These are phyloP conservation scores for Cercospora zeina DNA, from an alignment of 2,329 filamentous ascomycete genomes.

Conservation along the genomic window DNA sequence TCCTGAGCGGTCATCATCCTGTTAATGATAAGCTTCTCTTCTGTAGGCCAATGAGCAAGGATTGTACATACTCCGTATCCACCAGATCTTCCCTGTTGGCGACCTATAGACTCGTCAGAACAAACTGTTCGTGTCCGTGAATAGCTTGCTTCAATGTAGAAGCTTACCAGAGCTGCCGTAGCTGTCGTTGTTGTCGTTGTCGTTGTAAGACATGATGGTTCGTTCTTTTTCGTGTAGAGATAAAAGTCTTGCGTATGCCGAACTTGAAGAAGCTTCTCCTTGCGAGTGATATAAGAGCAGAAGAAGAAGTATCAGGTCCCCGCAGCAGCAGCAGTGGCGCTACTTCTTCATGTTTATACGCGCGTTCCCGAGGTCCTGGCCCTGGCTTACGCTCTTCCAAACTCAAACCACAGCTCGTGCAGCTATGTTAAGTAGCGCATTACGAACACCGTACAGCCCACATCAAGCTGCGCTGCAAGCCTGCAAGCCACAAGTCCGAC, in stretches of 20 bases:
- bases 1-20: constrained; percentile 1
- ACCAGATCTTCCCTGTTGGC: constrained; percentile 17
- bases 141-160: neutral
- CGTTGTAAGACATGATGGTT: constrained; percentile 25
- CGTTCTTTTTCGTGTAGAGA: neutral
- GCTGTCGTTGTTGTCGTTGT: constrained; percentile 21
- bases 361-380: neutral
- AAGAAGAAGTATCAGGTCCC: neutral
- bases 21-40: constrained; percentile 23
- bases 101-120: constrained; percentile 20
- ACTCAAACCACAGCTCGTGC: neutral
- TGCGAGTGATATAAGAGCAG: neutral
- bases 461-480: constrained; percentile 10
- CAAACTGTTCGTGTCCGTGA: constrained; percentile 4
- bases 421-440: neutral
- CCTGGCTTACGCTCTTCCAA: neutral
- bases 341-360: neutral
- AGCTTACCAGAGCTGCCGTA: constrained; percentile 17
- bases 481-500: constrained; percentile 56
- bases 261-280: too few relatives aligned
- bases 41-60: constrained; percentile 16
- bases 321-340: too few relatives aligned
- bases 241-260: too few relatives aligned
- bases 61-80: constrained; percentile 26
- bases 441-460: neutral